These are phyloP conservation scores for Solanum habrochaites DNA, from an alignment of 257 asterid genomes.

Conservation along the genomic window DNA sequence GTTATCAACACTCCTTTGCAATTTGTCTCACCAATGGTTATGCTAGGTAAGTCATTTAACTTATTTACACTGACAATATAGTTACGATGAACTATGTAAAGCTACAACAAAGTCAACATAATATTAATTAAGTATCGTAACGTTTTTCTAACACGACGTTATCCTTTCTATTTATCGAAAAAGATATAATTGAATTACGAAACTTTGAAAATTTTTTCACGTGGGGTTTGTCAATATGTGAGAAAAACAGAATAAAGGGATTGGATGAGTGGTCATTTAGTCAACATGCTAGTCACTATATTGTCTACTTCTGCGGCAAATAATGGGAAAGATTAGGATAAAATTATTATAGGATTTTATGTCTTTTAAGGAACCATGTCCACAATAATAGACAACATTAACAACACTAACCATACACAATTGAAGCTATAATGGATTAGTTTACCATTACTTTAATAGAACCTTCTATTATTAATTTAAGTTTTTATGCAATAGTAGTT, in stretches of 20 bases:
- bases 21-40: constrained; percentile 69
- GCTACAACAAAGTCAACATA: not conserved
- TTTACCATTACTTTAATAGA: not conserved
- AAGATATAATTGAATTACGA: not conserved
- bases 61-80: not conserved
- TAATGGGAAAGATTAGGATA: not conserved
- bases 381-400: not conserved
- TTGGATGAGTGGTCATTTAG: not conserved
- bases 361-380: not conserved
- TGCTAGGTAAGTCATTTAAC: constrained; percentile 58
- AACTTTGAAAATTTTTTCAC: not conserved
- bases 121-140: not conserved
- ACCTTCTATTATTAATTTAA: not conserved
- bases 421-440: not conserved
- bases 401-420: not conserved
- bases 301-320: not conserved
- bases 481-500: not conserved
- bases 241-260: not conserved
- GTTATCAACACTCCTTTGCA: constrained; percentile 82
- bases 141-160: not conserved
- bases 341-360: not conserved
- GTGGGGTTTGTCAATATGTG: not conserved
- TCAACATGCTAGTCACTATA: not conserved
- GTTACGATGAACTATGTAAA: no score
- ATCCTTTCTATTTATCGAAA: not conserved